Base-by-base conservation (phyloP, 1,139 yeast species). In the Saccharomycopsis hybrid region DNA sequence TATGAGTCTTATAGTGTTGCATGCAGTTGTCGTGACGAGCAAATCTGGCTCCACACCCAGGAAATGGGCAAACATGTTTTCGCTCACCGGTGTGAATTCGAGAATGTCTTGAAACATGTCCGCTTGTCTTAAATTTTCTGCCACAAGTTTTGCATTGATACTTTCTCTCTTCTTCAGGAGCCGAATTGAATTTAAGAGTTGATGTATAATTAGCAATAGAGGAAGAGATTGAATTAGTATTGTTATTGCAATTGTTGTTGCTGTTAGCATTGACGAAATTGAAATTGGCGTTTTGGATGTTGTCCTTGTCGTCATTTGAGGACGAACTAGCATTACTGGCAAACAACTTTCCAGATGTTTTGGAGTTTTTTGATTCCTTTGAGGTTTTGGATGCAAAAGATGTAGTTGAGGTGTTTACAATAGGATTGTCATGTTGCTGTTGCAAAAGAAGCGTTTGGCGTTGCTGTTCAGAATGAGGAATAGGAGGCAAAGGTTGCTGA, bases 1-100 rank as follows among this genome's bases (percentile, higher is more conserved):
- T 44, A 28, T 88, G 96, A 4, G 95, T 87, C 62, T 87, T 79
- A 65, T 78, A 85, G 62, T 89, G 97, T 64, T 89, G 96, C 83
- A 86, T 85, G 66, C 96, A 88, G 65, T 89, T 89, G 65, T 89
- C 97, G 64, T 88, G 96, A 60, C 97, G 76, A 44, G 96, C 89
- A 64, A 89, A 89, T 48, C 89, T 69, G 29, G 95, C 92, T 9
- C 73, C 79, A 66, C 97, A 89, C n/a, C 84, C 81, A 25, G 84
- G 85, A 69, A 77, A 80, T 0, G 95, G 95, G 65, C 96, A 89
- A 24, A 71, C 69, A 64, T 87, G 94, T 59, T 85, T 87, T 60
- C 90, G 77, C 59, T 88, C 96, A 29, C 96, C 96, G 0, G 96
- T 88, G 65, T 89, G 96, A 44, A 88, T 87, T 51, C 96, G 71